These are phyloP conservation scores for Capsella bursapastoris DNA, from an alignment of 345 rosid genomes.

Conservation along the genomic window DNA sequence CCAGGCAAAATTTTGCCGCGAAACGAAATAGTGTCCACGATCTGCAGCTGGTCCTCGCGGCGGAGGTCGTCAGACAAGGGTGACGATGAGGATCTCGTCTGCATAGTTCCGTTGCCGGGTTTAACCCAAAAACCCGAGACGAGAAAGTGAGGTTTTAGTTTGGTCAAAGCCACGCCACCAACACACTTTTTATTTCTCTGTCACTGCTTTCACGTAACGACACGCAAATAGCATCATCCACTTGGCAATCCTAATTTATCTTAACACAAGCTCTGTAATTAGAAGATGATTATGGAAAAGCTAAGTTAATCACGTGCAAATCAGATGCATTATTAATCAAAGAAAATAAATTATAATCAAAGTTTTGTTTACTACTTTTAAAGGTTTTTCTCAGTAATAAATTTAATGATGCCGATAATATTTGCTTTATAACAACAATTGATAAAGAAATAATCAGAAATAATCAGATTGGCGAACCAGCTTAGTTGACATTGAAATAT, in stretches of 20 bases:
- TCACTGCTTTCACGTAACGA: conserved; percentile 6
- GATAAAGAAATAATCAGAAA: too few relatives aligned
- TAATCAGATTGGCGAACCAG: conserved; percentile 1
- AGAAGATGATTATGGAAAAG: neutral
- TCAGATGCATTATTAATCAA: neutral
- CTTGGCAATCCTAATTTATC: conserved; percentile 2
- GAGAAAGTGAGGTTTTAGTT: conserved; percentile 22
- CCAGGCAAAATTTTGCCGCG: conserved; percentile 14
- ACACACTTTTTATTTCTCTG: neutral
- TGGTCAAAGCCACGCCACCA: conserved; percentile 11
- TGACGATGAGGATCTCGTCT: conserved; percentile 46
- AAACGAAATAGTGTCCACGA: conserved; percentile 33
- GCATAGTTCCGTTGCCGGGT: conserved; percentile 32
- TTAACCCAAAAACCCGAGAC: conserved; percentile 35
- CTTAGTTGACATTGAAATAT: neutral
- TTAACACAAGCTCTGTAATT: neutral
- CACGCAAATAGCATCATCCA: conserved; percentile 30
- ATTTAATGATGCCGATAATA: neutral
- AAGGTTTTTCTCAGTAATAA: neutral
- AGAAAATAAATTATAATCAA: neutral
- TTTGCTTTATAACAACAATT: too few relatives aligned
- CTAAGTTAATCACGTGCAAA: neutral
- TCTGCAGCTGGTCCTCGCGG: conserved; percentile 39
- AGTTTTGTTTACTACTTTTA: neutral
- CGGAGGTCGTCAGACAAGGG: neutral